Percentiles rank a stretch among this genome's conserved stretches.
Conservation (phyloP, 768 basidiomycete species). For the Dioszegia aurantiaca region DNA sequence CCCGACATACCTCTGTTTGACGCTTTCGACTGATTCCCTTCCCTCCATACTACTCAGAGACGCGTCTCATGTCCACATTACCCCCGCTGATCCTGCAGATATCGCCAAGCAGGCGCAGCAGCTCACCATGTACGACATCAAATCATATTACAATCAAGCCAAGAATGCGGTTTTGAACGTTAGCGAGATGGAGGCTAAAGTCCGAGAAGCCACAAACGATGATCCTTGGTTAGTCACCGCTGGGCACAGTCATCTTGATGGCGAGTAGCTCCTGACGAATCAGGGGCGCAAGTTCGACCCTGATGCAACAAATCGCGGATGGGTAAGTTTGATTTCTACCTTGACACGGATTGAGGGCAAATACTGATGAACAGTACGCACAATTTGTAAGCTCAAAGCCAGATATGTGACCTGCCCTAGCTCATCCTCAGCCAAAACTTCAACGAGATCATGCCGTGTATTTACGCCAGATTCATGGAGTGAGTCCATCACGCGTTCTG, state of each 20-base stretch:
- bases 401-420: neutral
- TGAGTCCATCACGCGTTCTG: conserved; percentile 10
- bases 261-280: conserved; percentile 4
- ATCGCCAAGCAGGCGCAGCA: conserved; percentile 73
- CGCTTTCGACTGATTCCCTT: neutral
- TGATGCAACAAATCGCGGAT: conserved; percentile 98
- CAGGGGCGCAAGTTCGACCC: conserved; percentile 94
- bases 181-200: conserved; percentile 95
- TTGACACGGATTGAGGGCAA: too few species aligned
- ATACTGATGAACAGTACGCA: too few species aligned
- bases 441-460: conserved; percentile 98
- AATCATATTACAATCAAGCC: conserved; percentile 93
- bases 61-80: neutral
- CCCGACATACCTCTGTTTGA: neutral
- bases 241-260: neutral
- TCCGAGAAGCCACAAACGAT: conserved; percentile 93
- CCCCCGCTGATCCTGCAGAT: conserved; percentile 20
- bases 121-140: conserved; percentile 88
- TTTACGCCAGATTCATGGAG: conserved; percentile 62
- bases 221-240: conserved; percentile 76
- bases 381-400: conserved; percentile 54
- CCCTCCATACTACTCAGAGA: too few species aligned
- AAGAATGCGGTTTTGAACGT: conserved; percentile 96
- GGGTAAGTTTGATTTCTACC: conserved; percentile 69
- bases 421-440: conserved; percentile 73